These are phyloP conservation scores for Penicillium corylophilum DNA, from an alignment of 2,329 filamentous ascomycete genomes.

Conservation along the genomic window DNA sequence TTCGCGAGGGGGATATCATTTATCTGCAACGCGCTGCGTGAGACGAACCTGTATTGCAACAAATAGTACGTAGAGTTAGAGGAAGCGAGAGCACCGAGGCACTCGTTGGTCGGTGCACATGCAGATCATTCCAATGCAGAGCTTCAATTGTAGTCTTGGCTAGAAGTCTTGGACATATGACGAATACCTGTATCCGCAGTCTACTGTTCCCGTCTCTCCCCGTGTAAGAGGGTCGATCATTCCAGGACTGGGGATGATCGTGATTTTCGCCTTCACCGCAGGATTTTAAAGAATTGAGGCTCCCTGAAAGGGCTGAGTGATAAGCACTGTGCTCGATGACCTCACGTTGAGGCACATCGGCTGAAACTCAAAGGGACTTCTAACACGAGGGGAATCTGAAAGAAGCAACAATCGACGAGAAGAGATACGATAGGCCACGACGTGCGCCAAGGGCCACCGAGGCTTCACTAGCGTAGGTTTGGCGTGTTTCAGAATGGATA, in stretches of 20 bases:
- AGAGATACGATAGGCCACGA: neutral
- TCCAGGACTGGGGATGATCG: neutral
- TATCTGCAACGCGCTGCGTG: constrained; percentile 2
- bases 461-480: constrained; percentile 22
- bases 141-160: neutral
- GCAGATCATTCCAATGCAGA: neutral
- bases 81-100: neutral
- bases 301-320: neutral
- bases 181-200: neutral
- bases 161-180: neutral
- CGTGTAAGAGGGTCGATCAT: constrained; percentile 5
- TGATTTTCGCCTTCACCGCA: neutral
- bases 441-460: constrained; percentile 16
- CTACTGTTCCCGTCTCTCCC: neutral
- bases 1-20: constrained; percentile 6
- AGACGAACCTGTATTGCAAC: neutral
- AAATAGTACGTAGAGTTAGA: neutral
- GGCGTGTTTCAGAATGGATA: constrained; percentile 31
- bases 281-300: neutral
- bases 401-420: constrained; percentile 11
- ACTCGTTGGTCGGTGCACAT: neutral
- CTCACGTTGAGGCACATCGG: neutral
- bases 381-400: constrained; percentile 2
- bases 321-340: neutral
- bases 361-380: neutral